A percentile compares a stretch with the other conserved stretches of the same genome.
phyloP scores from a whole-genome alignment of 495 filamentous ascomycete species.

The Hypoxylon subgilvum region DNA sequence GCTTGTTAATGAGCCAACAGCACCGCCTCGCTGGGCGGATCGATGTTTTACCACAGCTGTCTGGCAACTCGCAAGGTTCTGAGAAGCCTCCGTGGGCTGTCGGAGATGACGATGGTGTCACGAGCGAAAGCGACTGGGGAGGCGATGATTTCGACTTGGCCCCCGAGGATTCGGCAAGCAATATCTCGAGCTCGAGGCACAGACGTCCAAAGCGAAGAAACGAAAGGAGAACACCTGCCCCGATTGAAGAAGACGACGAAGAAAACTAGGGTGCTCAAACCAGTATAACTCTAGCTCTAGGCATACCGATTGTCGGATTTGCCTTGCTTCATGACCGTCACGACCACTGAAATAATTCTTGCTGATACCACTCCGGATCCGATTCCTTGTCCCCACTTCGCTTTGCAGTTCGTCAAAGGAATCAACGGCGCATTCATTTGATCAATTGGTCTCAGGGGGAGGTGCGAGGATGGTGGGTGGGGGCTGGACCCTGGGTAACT shows the following conservation, averaged over 20 bases:
- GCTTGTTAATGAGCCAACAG: conserved; percentile 78
- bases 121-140: conserved; percentile 67
- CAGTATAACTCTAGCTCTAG: neutral
- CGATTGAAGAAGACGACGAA: conserved; percentile 84
- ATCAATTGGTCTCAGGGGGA: neutral
- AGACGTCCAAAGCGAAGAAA: conserved; percentile 72
- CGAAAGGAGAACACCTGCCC: conserved; percentile 80
- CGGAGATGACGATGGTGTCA: conserved; percentile 51
- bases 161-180: conserved; percentile 79
- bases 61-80: conserved; percentile 40
- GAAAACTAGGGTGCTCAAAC: conserved; percentile 40
- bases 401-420: conserved; percentile 8
- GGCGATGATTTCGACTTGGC: conserved; percentile 77
- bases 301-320: conserved; percentile 12
- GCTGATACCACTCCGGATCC: conserved; percentile 24
- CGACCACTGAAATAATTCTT: conserved; percentile 7
- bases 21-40: conserved; percentile 63
- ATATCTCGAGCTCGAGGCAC: conserved; percentile 76
- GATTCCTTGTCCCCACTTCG: conserved; percentile 2
- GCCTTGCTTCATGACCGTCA: conserved; percentile 27
- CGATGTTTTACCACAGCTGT: conserved; percentile 52
- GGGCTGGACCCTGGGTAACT: too few relatives aligned
- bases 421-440: neutral
- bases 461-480: too few relatives aligned
- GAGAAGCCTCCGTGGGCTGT: conserved; percentile 53